phyloP scores from a whole-genome alignment of 495 filamentous ascomycete genomes.

The Copromyces sp. region DNA sequence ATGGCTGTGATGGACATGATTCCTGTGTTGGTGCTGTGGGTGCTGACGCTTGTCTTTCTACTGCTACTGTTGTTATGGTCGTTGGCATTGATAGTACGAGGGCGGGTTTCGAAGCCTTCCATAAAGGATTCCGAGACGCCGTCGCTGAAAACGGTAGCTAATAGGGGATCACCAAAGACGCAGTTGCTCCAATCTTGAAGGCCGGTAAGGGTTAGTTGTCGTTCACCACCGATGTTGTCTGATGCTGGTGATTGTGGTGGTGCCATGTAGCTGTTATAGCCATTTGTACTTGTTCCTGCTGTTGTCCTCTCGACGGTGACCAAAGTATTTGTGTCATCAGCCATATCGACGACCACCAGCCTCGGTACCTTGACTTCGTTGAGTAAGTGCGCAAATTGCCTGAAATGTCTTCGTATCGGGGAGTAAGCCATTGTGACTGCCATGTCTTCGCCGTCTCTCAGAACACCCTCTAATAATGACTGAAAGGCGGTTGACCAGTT shows the following conservation, averaged over 20 bases:
- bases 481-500: conserved; percentile 39
- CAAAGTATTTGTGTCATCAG: conserved; percentile 25
- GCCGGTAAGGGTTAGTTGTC: conserved; percentile 19
- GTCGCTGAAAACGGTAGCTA: conserved; percentile 40
- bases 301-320: conserved; percentile 12
- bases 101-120: conserved; percentile 15
- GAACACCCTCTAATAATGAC: conserved; percentile 29
- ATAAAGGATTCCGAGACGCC: conserved; percentile 36
- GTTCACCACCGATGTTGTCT: neutral
- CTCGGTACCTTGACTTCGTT: conserved; percentile 28
- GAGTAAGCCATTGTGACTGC: conserved; percentile 32
- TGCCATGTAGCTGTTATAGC: neutral
- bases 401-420: conserved; percentile 27
- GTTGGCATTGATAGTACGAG: neutral
- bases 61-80: conserved; percentile 1
- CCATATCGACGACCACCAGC: conserved; percentile 28
- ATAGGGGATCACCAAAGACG: conserved; percentile 50
- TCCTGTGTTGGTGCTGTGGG: neutral
- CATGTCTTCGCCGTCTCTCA: conserved; percentile 39
- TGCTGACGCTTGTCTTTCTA: neutral
- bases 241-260: neutral
- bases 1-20: neutral
- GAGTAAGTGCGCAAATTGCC: conserved; percentile 26
- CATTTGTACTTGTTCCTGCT: neutral
- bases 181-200: conserved; percentile 41